Percentiles rank a stretch among this genome's conserved stretches.
phyloP scores from a whole-genome alignment of 2,329 filamentous ascomycete genomes.

The Diaporthe ilicicola region DNA sequence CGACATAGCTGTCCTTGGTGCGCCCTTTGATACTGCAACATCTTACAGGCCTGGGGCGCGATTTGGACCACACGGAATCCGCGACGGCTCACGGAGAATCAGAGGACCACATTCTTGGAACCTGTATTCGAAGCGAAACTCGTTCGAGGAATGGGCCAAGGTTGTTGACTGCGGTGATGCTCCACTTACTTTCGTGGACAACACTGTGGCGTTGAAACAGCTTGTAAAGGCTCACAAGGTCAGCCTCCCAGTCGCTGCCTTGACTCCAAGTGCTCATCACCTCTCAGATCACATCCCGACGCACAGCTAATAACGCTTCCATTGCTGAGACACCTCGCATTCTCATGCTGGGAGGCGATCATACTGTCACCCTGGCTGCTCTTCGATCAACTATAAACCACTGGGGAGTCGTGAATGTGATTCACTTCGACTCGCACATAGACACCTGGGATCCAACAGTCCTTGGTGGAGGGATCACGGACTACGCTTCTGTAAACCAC shows the following conservation, averaged over 20 bases:
- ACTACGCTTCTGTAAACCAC: constrained; percentile 68
- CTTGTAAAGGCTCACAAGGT: constrained; percentile 74
- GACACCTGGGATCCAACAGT: constrained; percentile 78
- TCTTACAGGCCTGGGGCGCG: constrained; percentile 45
- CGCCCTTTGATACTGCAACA: constrained; percentile 54
- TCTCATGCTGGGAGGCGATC: constrained; percentile 71
- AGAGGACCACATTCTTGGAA: constrained; percentile 28
- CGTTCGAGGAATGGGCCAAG: constrained; percentile 34
- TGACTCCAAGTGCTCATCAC: constrained; percentile 1
- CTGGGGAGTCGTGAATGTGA: constrained; percentile 67
- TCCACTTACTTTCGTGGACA: constrained; percentile 80
- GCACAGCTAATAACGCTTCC: constrained; percentile 50
- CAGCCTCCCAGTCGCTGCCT: constrained; percentile 31
- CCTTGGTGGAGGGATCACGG: constrained; percentile 63
- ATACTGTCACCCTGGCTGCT: constrained; percentile 69
- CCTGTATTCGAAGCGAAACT: constrained; percentile 25
- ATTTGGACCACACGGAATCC: constrained; percentile 45
- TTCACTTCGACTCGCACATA: constrained; percentile 74
- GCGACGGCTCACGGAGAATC: constrained; percentile 43
- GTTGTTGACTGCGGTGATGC: constrained; percentile 85
- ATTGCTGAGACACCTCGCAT: constrained; percentile 57
- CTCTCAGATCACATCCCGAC: constrained; percentile 36
- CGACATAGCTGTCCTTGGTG: constrained; percentile 50
- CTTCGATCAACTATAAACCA: constrained; percentile 66
- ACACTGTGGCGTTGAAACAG: constrained; percentile 75